Percentiles rank a stretch among this genome's conserved stretches.
Conservation (phyloP, 1,284 basidiomycete genomes). For the Pyrrhoderma noxium region DNA sequence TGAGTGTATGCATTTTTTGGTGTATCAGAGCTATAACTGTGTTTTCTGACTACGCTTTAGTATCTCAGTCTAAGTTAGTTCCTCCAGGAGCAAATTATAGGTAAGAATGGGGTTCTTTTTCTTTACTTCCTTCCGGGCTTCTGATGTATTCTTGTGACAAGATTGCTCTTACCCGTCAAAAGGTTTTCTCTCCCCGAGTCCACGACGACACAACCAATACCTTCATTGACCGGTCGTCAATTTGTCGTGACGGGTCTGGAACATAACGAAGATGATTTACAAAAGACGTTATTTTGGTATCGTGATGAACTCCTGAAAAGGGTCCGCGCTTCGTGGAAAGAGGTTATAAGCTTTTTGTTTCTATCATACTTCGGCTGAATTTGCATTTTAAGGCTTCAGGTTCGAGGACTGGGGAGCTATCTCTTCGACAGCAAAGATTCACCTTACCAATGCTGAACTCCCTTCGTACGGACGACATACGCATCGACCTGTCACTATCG, state of each 20-base stretch:
- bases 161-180: conserved; percentile 73
- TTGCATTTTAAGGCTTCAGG: conserved; percentile 55
- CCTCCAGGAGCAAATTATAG: conserved; percentile 17
- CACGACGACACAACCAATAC: conserved; percentile 62
- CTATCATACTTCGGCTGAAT: not conserved
- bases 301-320: conserved; percentile 74
- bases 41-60: conserved; percentile 10
- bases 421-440: conserved; percentile 69
- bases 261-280: conserved; percentile 47
- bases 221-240: conserved; percentile 82
- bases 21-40: not conserved
- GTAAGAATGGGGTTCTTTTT: too few species aligned
- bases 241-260: conserved; percentile 77
- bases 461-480: conserved; percentile 56
- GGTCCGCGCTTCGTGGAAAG: conserved; percentile 72
- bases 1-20: conserved; percentile 48
- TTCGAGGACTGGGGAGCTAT: conserved; percentile 64
- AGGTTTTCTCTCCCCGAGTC: conserved; percentile 57
- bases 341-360: conserved; percentile 39
- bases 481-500: conserved; percentile 49
- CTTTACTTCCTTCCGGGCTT: too few species aligned
- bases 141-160: too few species aligned
- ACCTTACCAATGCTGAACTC: conserved; percentile 69
- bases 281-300: conserved; percentile 89
- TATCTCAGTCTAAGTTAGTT: conserved; percentile 12